These are phyloP conservation scores for Friedmanniomyces simplex DNA, from an alignment of 495 filamentous ascomycete species.

Conservation along the genomic window DNA sequence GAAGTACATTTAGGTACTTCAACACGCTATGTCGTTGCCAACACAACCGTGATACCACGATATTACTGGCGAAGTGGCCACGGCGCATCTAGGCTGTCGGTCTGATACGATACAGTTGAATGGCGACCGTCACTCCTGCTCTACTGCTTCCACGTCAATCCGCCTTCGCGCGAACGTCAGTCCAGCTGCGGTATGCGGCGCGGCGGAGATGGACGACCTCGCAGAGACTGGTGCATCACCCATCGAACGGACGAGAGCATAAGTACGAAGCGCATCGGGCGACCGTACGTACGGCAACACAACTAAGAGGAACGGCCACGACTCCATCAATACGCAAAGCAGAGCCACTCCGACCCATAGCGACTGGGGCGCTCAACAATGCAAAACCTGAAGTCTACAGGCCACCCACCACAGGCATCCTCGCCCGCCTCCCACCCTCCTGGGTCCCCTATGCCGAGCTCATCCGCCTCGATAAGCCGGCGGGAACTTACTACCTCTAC, in stretches of 20 bases:
- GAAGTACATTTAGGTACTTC: no score
- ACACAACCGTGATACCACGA: no score
- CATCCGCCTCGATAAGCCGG: slow-evolving; percentile 84
- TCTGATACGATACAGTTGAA: background rate
- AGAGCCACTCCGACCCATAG: background rate
- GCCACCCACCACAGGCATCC: slow-evolving; percentile 62
- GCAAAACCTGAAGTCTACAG: slow-evolving; percentile 39
- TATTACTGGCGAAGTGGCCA: no score
- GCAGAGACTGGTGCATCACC: background rate
- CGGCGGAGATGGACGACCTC: background rate
- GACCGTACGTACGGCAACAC: background rate
- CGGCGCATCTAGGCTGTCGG: background rate
- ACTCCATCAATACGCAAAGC: background rate
- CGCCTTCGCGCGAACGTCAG: background rate
- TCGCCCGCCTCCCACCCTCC: slow-evolving; percentile 62
- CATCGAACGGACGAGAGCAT: background rate
- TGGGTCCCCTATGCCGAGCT: slow-evolving; percentile 93
- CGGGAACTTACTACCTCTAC: slow-evolving; percentile 90
- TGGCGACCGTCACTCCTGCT: background rate
- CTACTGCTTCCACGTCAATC: background rate
- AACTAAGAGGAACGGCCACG: background rate
- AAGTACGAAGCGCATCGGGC: background rate
- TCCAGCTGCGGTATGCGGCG: slow-evolving; percentile 1
- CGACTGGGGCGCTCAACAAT: background rate
- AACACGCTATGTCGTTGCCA: no score